Evolutionary conservation across 805 yeast species (phyloP), one percentile per base, ranked within the genome.

Genomic region (Teunomyces funiuensis): DNA sequence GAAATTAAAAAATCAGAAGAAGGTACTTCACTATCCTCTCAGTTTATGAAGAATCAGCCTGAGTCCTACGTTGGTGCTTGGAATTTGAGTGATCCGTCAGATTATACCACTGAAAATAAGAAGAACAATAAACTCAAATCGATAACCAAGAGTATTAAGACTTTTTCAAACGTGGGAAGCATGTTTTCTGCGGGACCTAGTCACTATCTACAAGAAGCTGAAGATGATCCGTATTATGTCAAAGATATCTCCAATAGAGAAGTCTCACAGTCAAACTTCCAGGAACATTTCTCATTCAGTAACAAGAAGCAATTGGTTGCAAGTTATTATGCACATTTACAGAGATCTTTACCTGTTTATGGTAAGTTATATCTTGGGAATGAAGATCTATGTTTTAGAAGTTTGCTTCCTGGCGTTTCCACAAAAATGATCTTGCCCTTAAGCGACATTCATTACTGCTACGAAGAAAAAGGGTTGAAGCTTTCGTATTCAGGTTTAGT

Each of bases 401-500:
- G 95, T 27, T 66, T 88, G 27, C 54, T 88, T 3, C 95, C 95
- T 0, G 93, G 95, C 0, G 73, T 85, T 0, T 75, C 77, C 27
- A 85, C 95, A 1, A 78, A 78, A 43, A 87, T 91, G 96, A 78
- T 89, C 5, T 61, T 91, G 6, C 98, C 98, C 0, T 64, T 85
- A 28, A 54, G 55, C 4, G 95, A 88, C 52, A 66, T 91, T 19
- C 95, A 85, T 49, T 79, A 74, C 36, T 82, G 85, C 40, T 73
- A 75, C 39, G 77, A 74, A 45, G 89, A 83, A 50, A 79, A 76
- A 36, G 89, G 91, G 0, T 77, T 80, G 47, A 69, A 85, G 48
- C 77, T 88, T 53, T 70, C 77, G 0, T 86, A 84, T 55, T 76
- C 78, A 25, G 91, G 91, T 1, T 65, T 90, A 36, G 85, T 82